Evolutionary conservation across 140 eudicot species (phyloP).

Genomic region (Erigeron philadelphicus): DNA sequence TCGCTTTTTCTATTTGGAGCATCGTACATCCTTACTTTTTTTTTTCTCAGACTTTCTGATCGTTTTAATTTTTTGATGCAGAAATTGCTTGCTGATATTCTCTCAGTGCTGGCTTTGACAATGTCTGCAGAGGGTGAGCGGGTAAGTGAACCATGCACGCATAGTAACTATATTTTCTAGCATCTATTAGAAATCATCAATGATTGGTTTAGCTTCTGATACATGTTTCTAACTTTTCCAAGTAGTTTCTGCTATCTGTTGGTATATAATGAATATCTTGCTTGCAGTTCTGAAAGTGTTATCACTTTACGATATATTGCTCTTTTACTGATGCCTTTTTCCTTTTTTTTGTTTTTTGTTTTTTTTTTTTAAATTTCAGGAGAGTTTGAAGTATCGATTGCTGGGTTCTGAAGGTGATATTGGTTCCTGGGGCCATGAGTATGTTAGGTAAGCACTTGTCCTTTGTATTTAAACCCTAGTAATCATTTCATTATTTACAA

Average conservation of each 20-base stretch:
- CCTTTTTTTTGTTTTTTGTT: background rate
- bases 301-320: constrained; percentile 1
- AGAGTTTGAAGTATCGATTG: constrained; percentile 79
- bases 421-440: constrained; percentile 98
- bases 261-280: background rate
- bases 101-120: constrained; percentile 91
- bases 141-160: constrained; percentile 34
- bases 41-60: background rate
- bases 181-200: background rate
- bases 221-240: background rate
- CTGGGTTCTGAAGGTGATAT: constrained; percentile 98
- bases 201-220: background rate
- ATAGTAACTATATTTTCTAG: background rate
- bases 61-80: constrained; percentile 30
- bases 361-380: constrained; percentile 45
- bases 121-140: constrained; percentile 97
- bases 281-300: no score
- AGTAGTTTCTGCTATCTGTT: background rate
- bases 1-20: constrained; percentile 23
- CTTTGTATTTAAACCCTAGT: background rate
- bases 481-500: background rate
- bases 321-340: constrained; percentile 6
- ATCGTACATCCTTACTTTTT: background rate
- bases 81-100: constrained; percentile 86
- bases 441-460: constrained; percentile 60